Percentiles rank a stretch among this genome's conserved stretches.
These are phyloP conservation scores for Vitis vinifera DNA, from an alignment of 164 flowering plant genomes.

Conservation along the genomic window ASM3070453v1 NC_081819.1:16578501-16579000, in stretches of 20 bases:
- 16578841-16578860: conserved; percentile 49
- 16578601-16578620: background rate
- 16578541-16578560: background rate
- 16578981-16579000: conserved; percentile 91
- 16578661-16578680: conserved; percentile 97
- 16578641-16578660: conserved; percentile 1
- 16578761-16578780: conserved; percentile 92
- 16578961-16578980: conserved; percentile 82
- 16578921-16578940: conserved; percentile 99
- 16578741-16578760: conserved; percentile 87
- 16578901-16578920: conserved; percentile 89
- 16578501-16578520: conserved; percentile 71
- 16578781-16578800: conserved; percentile 3
- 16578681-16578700: conserved; percentile 97
- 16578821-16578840: conserved; percentile 4
- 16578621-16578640: background rate
- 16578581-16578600: background rate
- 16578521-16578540: background rate
- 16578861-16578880: conserved; percentile 91
- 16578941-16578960: conserved; percentile 92
- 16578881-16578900: conserved; percentile 96
- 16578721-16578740: conserved; percentile 64
- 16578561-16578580: background rate
- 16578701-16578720: conserved; percentile 88
- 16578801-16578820: background rate